Conservation (phyloP, 2,329 filamentous ascomycete genomes). For the Alternaria gaisen region DNA sequence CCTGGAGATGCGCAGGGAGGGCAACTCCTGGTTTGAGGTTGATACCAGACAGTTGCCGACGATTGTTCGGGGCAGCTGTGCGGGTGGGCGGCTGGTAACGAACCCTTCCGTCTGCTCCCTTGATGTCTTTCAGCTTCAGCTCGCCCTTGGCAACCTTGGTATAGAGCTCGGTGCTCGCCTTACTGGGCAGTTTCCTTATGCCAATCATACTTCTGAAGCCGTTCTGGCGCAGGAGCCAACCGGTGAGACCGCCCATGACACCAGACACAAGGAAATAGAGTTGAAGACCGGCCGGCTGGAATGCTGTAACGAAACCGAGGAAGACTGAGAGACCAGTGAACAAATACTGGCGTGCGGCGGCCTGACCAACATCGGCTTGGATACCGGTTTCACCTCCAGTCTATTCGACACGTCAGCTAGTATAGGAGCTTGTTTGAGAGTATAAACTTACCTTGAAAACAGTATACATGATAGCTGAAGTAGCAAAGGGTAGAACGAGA, state of each 20-base stretch:
- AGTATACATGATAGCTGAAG: constrained; percentile 65
- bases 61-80: constrained; percentile 14
- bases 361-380: constrained; percentile 25
- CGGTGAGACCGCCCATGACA: constrained; percentile 52
- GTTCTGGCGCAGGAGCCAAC: constrained; percentile 48
- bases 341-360: constrained; percentile 52
- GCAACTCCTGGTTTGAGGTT: constrained; percentile 36
- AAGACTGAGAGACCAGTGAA: constrained; percentile 62
- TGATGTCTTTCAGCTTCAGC: constrained; percentile 34
- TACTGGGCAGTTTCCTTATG: constrained; percentile 41
- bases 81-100: constrained; percentile 39
- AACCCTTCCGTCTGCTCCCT: constrained; percentile 35
- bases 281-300: constrained; percentile 66
- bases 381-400: constrained; percentile 61
- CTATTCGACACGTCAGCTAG: constrained; percentile 42
- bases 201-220: constrained; percentile 50
- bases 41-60: constrained; percentile 31
- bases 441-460: constrained; percentile 65
- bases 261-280: constrained; percentile 67
- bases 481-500: constrained; percentile 74
- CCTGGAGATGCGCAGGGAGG: constrained; percentile 37
- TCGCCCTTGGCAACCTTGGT: constrained; percentile 39
- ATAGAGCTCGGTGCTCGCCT: constrained; percentile 38
- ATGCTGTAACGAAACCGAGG: constrained; percentile 63
- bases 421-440: constrained; percentile 13